phyloP scores from a whole-genome alignment of 495 filamentous ascomycete species.

The Penicillium parvum region DNA sequence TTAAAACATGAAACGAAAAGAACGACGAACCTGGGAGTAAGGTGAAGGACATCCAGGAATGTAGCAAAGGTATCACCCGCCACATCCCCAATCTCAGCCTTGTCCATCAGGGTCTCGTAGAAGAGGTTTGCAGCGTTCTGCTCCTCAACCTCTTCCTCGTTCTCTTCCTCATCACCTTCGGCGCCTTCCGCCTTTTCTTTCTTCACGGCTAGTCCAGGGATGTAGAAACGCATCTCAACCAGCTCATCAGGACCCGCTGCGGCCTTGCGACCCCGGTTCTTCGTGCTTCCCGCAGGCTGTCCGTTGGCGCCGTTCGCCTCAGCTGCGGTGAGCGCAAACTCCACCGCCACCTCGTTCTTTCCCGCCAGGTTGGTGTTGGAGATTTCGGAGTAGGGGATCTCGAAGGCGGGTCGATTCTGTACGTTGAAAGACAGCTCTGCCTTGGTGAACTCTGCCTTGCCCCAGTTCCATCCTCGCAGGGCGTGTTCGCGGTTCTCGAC shows the following conservation, averaged over 20 bases:
- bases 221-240: constrained; percentile 98
- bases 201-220: constrained; percentile 83
- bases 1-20: neutral
- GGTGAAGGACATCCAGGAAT: constrained; percentile 93
- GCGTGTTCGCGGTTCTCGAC: constrained; percentile 91
- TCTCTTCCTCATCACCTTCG: constrained; percentile 64
- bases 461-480: constrained; percentile 98
- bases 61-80: constrained; percentile 96
- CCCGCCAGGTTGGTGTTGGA: constrained; percentile 97
- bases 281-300: constrained; percentile 66
- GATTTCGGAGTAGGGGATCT: constrained; percentile 95
- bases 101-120: constrained; percentile 96
- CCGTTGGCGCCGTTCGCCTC: constrained; percentile 68
- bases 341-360: constrained; percentile 95
- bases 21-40: constrained; percentile 79
- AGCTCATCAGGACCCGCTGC: constrained; percentile 85
- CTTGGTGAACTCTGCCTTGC: constrained; percentile 95
- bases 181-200: constrained; percentile 74
- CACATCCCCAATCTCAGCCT: constrained; percentile 98
- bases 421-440: constrained; percentile 95
- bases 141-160: constrained; percentile 74
- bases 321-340: constrained; percentile 68
- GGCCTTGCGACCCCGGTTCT: constrained; percentile 80
- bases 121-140: constrained; percentile 92
- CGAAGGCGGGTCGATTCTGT: constrained; percentile 93